A percentile compares a stretch with the other conserved stretches of the same genome.
Evolutionary conservation across 2,329 filamentous ascomycete genomes (phyloP).

Genomic region (Phoma sp.): DNA sequence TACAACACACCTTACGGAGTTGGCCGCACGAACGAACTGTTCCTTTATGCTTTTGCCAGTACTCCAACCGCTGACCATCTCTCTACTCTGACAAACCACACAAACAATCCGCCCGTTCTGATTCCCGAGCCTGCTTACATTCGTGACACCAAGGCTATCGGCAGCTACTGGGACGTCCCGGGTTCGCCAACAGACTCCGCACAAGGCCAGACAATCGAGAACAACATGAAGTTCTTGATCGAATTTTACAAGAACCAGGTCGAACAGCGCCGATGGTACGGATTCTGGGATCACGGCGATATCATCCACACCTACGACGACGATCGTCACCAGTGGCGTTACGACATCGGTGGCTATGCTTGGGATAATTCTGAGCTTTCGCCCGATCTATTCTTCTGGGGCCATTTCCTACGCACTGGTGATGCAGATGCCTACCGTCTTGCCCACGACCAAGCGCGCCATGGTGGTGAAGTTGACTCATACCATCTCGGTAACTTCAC

Average conservation of each 20-base stretch:
- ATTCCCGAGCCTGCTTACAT: constrained; percentile 59
- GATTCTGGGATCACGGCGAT: constrained; percentile 69
- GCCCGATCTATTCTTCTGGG: constrained; percentile 69
- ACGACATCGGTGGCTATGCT: constrained; percentile 69
- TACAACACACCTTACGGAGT: constrained; percentile 67
- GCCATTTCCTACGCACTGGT: constrained; percentile 67
- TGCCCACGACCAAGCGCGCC: constrained; percentile 65
- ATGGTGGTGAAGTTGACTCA: constrained; percentile 68
- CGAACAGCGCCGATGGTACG: constrained; percentile 67
- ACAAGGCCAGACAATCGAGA: constrained; percentile 53
- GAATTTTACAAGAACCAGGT: constrained; percentile 65
- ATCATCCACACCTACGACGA: constrained; percentile 69
- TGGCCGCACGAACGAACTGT: constrained; percentile 65
- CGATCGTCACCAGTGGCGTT: constrained; percentile 67
- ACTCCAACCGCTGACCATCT: constrained; percentile 61
- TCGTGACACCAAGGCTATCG: constrained; percentile 60
- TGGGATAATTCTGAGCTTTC: constrained; percentile 73
- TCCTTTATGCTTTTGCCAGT: constrained; percentile 59
- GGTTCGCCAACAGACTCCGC: constrained; percentile 45
- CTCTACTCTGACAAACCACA: constrained; percentile 53
- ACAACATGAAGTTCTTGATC: constrained; percentile 63
- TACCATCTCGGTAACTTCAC: constrained; percentile 67
- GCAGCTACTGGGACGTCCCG: constrained; percentile 62
- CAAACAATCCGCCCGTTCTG: constrained; percentile 62
- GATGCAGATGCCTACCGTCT: constrained; percentile 65